These are phyloP conservation scores for Tetrapisispora namnaoensis DNA, from an alignment of 805 yeast genomes.

Conservation along the genomic window DNA sequence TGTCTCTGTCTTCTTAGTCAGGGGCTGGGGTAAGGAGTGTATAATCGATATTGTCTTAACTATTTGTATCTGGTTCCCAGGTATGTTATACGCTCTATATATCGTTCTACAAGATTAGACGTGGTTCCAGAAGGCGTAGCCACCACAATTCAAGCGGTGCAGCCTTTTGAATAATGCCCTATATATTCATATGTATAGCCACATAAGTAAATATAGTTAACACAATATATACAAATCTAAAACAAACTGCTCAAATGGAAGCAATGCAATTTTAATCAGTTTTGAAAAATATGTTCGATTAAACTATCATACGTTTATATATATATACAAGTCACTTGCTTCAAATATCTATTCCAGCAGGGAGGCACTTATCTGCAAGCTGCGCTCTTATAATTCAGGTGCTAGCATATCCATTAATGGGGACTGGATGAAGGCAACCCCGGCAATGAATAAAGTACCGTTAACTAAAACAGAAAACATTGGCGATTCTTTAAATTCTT, in stretches of 20 bases:
- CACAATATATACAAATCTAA: no score
- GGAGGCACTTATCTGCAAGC: no score
- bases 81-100: constrained; percentile 66
- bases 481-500: constrained; percentile 53
- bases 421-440: constrained; percentile 68
- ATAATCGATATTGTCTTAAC: constrained; percentile 51
- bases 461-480: constrained; percentile 55
- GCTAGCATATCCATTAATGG: constrained; percentile 75
- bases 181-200: no score
- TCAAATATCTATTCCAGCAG: neutral
- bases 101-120: constrained; percentile 32
- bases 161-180: no score
- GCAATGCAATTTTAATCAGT: no score
- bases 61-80: constrained; percentile 53
- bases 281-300: neutral
- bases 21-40: constrained; percentile 56
- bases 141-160: no score
- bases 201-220: no score
- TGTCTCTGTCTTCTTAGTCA: constrained; percentile 61
- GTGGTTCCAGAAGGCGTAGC: no score
- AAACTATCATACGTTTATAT: constrained; percentile 2
- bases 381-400: constrained; percentile 42
- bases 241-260: no score
- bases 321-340: neutral
- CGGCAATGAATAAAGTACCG: constrained; percentile 56